Evolutionary conservation across 768 basidiomycete species (phyloP).

Genomic region (Amanita phalloides): DNA sequence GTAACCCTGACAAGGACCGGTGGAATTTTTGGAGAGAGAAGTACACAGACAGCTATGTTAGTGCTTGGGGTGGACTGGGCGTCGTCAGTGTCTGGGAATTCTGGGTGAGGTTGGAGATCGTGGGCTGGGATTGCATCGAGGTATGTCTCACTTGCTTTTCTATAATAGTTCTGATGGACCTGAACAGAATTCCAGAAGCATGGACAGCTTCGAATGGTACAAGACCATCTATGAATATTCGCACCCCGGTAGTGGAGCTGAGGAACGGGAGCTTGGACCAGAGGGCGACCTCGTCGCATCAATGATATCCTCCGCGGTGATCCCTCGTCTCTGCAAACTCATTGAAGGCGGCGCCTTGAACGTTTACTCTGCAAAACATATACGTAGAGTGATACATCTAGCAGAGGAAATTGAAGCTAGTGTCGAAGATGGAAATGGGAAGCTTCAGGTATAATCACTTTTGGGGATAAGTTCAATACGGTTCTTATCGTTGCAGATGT

Average conservation of each 20-base stretch:
- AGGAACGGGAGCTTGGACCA: slow-evolving; percentile 55
- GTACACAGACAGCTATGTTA: slow-evolving; percentile 72
- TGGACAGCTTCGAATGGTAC: slow-evolving; percentile 86
- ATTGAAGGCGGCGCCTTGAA: slow-evolving; percentile 78
- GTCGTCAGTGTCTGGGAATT: slow-evolving; percentile 90
- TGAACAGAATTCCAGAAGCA: slow-evolving; percentile 34
- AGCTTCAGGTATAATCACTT: slow-evolving; percentile 44
- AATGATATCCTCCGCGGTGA: slow-evolving; percentile 77
- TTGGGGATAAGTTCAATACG: neutral
- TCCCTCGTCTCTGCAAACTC: slow-evolving; percentile 63
- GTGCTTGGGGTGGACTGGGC: slow-evolving; percentile 88
- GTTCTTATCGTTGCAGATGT: slow-evolving; percentile 26
- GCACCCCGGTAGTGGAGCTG: slow-evolving; percentile 34
- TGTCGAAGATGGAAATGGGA: slow-evolving; percentile 49
- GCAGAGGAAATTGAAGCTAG: slow-evolving; percentile 74
- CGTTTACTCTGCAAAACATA: slow-evolving; percentile 60
- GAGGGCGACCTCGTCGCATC: slow-evolving; percentile 84
- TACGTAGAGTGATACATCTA: slow-evolving; percentile 58
- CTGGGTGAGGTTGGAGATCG: slow-evolving; percentile 79
- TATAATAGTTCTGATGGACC: slow-evolving; percentile 4
- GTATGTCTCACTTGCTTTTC: slow-evolving; percentile 26
- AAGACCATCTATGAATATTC: slow-evolving; percentile 70
- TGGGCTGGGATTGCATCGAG: slow-evolving; percentile 84
- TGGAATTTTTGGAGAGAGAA: slow-evolving; percentile 64
- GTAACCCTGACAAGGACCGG: slow-evolving; percentile 60